Evolutionary conservation across 176 grass and related monocot genomes (phyloP).

Genomic region (Phragmites australis): DNA sequence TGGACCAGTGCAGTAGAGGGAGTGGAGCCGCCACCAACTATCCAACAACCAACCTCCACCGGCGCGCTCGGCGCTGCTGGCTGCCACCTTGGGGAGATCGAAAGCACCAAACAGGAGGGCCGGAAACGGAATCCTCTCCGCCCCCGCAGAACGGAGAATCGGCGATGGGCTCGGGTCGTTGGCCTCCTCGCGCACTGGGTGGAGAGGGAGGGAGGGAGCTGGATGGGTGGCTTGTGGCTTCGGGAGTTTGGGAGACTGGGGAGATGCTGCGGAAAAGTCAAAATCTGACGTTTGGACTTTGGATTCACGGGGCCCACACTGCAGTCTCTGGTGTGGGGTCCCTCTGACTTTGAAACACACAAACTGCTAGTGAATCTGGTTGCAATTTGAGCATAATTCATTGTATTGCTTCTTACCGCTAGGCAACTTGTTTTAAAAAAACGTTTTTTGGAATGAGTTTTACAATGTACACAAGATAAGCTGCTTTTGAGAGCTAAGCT

Average conservation of each 20-base stretch:
- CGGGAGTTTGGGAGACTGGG: not conserved
- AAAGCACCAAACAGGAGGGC: conserved; percentile 28
- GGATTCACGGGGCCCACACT: not conserved
- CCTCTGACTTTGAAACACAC: not conserved
- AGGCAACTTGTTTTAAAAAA: no score
- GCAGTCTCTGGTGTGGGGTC: not conserved
- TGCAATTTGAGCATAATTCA: not conserved
- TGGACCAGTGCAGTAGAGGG: conserved; percentile 31
- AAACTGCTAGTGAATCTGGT: not conserved
- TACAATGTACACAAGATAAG: no score
- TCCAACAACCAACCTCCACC: conserved; percentile 38
- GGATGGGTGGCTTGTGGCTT: not conserved
- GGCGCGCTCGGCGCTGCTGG: conserved; percentile 18
- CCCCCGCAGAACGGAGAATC: conserved; percentile 4
- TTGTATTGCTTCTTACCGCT: not conserved
- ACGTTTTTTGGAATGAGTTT: no score
- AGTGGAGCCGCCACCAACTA: conserved; percentile 51
- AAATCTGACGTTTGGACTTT: not conserved
- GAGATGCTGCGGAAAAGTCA: conserved; percentile 25
- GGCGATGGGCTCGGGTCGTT: not conserved
- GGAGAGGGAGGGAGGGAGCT: not conserved
- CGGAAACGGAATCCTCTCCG: conserved; percentile 5
- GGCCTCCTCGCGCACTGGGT: not conserved
- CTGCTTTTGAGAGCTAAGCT: no score
- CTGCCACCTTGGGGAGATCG: conserved; percentile 40